Evolutionary conservation across 768 basidiomycete species (phyloP).

Genomic region (Trametes coccinea): DNA sequence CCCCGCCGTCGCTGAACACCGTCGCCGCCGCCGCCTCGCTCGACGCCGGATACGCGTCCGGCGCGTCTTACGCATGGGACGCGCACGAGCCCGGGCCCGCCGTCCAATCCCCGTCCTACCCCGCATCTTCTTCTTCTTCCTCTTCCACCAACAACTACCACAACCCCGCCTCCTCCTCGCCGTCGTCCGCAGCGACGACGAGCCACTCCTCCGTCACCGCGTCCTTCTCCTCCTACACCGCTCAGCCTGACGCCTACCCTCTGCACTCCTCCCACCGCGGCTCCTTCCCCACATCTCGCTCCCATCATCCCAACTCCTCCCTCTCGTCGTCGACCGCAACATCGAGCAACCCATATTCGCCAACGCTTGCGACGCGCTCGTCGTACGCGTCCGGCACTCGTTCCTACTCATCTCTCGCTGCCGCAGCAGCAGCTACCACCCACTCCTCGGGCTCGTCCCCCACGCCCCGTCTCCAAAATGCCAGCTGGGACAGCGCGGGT

Average conservation of each 20-base stretch:
- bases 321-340: background rate
- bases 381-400: slow-evolving; percentile 10
- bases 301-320: background rate
- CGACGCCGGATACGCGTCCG: background rate
- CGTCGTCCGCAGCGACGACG: background rate
- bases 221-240: slow-evolving; percentile 7
- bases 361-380: background rate
- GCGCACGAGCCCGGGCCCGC: slow-evolving; percentile 9
- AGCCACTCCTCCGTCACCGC: slow-evolving; percentile 12
- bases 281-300: background rate
- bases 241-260: slow-evolving; percentile 6
- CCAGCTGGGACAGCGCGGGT: slow-evolving; percentile 11
- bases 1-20: slow-evolving; percentile 11
- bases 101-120: slow-evolving; percentile 15
- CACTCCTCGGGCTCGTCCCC: background rate
- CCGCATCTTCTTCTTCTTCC: slow-evolving; percentile 9
- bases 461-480: slow-evolving; percentile 17
- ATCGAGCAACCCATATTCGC: background rate
- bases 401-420: slow-evolving; percentile 10
- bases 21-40: background rate
- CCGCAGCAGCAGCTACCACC: background rate
- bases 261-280: slow-evolving; percentile 3
- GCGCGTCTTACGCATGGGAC: slow-evolving; percentile 15
- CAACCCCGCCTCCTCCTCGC: background rate
- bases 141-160: slow-evolving; percentile 11